A percentile compares a stretch with the other conserved stretches of the same genome.
phyloP scores from a whole-genome alignment of 2,329 filamentous ascomycete species.

The Fusarium veterinarium region DNA sequence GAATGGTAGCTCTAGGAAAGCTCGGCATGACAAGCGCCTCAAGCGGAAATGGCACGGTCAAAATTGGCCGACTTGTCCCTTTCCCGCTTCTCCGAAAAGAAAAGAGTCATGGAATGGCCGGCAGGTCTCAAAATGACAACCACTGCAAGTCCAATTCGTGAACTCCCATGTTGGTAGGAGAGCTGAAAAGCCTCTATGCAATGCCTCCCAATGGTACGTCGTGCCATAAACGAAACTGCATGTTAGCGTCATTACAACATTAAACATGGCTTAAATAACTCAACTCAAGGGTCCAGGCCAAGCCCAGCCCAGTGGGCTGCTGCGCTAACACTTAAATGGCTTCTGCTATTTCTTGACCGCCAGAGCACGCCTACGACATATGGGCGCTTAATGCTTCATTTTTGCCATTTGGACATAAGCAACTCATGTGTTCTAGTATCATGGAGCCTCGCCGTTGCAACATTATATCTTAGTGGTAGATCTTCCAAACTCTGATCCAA shows the following conservation, averaged over 20 bases:
- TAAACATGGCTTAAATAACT: conserved; percentile 28
- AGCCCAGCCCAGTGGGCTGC: conserved; percentile 15
- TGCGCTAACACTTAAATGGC: conserved; percentile 12
- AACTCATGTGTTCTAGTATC: neutral
- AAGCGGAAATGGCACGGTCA: conserved; percentile 29
- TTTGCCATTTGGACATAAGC: neutral
- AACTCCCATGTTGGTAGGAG: neutral
- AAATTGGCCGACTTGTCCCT: conserved; percentile 4
- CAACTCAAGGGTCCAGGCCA: conserved; percentile 28
- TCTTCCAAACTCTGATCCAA: conserved; percentile 8
- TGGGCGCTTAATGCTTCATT: conserved; percentile 5
- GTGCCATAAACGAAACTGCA: conserved; percentile 2
- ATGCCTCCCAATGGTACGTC: conserved; percentile 7
- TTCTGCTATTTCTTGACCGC: conserved; percentile 30
- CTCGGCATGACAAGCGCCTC: conserved; percentile 39
- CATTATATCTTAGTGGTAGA: neutral
- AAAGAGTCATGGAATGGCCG: neutral
- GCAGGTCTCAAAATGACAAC: conserved; percentile 13
- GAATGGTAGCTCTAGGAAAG: conserved; percentile 24
- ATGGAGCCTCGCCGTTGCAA: neutral
- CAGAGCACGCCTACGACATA: neutral
- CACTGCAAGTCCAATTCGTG: conserved; percentile 11
- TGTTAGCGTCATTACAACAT: conserved; percentile 13
- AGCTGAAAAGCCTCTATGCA: conserved; percentile 11
- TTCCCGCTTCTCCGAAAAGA: neutral